Percentiles rank a stretch among this genome's conserved stretches.
These are phyloP conservation scores for Streptanthus diversifolius DNA, from an alignment of 345 rosid species.

Conservation along the genomic window DNA sequence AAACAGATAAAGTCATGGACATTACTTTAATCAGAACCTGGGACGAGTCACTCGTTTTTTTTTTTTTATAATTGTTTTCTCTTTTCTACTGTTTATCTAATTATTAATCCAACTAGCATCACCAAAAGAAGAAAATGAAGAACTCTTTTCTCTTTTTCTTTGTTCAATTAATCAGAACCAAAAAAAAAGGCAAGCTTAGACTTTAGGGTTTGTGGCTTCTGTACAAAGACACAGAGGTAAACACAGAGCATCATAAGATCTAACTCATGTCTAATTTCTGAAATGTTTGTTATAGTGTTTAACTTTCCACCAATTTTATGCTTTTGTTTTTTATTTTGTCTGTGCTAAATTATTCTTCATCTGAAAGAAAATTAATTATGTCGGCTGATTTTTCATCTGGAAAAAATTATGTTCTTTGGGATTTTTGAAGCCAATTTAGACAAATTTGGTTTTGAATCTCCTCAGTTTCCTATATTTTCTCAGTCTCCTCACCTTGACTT, in stretches of 20 bases:
- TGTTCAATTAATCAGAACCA: constrained; percentile 8
- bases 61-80: background rate
- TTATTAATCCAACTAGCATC: constrained; percentile 28
- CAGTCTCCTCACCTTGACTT: constrained; percentile 7
- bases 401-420: background rate
- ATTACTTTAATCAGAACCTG: constrained; percentile 14
- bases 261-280: background rate
- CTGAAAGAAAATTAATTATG: background rate
- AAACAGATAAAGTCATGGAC: constrained; percentile 27
- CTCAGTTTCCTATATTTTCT: constrained; percentile 4
- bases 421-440: constrained; percentile 8
- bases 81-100: background rate
- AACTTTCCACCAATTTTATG: background rate
- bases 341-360: background rate
- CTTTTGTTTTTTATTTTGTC: background rate
- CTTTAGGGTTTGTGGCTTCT: constrained; percentile 30
- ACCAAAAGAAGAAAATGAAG: constrained; percentile 12
- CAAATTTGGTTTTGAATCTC: constrained; percentile 2
- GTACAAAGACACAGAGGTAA: constrained; percentile 31
- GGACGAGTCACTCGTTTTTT: background rate
- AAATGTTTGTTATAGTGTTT: constrained; percentile 6
- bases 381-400: constrained; percentile 5
- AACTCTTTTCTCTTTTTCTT: background rate
- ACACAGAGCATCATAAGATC: constrained; percentile 7
- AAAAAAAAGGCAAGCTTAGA: constrained; percentile 2